A percentile compares a stretch with the other conserved stretches of the same genome.
phyloP scores from a whole-genome alignment of 768 basidiomycete genomes.

The Leccinum olivaceopallidum region DNA sequence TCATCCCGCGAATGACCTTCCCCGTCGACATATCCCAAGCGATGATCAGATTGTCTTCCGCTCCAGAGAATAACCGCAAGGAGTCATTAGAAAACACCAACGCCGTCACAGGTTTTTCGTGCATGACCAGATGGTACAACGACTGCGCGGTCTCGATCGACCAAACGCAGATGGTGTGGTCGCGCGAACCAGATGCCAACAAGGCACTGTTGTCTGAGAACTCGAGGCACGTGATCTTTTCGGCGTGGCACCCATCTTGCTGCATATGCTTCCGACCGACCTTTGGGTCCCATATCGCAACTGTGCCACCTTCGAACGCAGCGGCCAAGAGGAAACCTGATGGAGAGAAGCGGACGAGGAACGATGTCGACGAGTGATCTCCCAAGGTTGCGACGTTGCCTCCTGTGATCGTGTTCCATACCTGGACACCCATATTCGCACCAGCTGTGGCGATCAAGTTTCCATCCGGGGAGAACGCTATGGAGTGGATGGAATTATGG shows the following conservation, averaged over 20 bases:
- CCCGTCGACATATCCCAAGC: slow-evolving; percentile 20
- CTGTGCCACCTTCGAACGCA: slow-evolving; percentile 18
- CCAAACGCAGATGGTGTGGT: slow-evolving; percentile 25
- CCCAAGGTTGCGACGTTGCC: slow-evolving; percentile 23
- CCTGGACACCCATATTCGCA: slow-evolving; percentile 18
- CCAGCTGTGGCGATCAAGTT: slow-evolving; percentile 19
- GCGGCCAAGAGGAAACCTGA: slow-evolving; percentile 23
- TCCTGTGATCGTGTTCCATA: slow-evolving; percentile 24
- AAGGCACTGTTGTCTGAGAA: slow-evolving; percentile 18
- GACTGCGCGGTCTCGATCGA: slow-evolving; percentile 14
- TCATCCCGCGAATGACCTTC: slow-evolving; percentile 18
- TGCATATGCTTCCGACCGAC: slow-evolving; percentile 20
- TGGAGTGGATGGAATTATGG: slow-evolving; percentile 1
- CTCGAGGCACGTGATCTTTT: slow-evolving; percentile 20
- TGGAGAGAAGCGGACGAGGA: slow-evolving; percentile 20
- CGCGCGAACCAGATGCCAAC: slow-evolving; percentile 21
- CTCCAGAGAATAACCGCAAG: slow-evolving; percentile 22
- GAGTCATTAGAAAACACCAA: slow-evolving; percentile 27
- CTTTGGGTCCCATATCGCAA: slow-evolving; percentile 24
- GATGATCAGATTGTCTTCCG: slow-evolving; percentile 23
- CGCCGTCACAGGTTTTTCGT: slow-evolving; percentile 19
- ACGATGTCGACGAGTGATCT: slow-evolving; percentile 7
- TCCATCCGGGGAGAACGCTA: slow-evolving; percentile 17
- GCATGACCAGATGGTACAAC: slow-evolving; percentile 13
- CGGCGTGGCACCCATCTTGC: slow-evolving; percentile 12